phyloP scores from a whole-genome alignment of 2,329 filamentous ascomycete genomes.

The Scytalidium sp. region DNA sequence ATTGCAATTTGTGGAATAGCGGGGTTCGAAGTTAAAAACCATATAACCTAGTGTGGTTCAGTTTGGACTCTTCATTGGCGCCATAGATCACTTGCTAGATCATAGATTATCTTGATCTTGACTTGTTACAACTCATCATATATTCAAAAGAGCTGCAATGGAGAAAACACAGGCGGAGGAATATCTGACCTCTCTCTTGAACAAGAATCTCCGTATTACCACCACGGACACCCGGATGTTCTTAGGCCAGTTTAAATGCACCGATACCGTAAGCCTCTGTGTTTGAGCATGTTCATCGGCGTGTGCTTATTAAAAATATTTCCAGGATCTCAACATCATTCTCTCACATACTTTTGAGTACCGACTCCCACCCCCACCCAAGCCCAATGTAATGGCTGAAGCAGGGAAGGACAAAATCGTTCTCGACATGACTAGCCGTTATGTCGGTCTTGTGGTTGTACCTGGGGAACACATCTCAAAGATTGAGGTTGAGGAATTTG shows the following conservation, averaged over 20 bases:
- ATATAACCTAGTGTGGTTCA: no score
- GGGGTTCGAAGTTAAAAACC: no score
- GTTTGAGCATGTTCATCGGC: no score
- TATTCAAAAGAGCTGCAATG: slow-evolving; percentile 10
- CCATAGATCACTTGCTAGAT: no score
- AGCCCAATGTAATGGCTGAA: slow-evolving; percentile 37
- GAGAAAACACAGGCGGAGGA: slow-evolving; percentile 46
- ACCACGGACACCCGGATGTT: slow-evolving; percentile 86
- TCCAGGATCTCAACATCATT: slow-evolving; percentile 85
- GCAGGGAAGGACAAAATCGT: slow-evolving; percentile 41
- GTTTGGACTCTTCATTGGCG: no score
- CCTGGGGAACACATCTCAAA: slow-evolving; percentile 82
- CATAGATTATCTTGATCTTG: no score
- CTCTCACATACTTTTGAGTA: slow-evolving; percentile 87
- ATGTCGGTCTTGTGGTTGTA: slow-evolving; percentile 85
- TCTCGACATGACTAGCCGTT: slow-evolving; percentile 77
- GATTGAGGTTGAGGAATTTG: slow-evolving; percentile 82
- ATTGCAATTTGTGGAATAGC: no score
- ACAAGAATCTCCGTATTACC: slow-evolving; percentile 75
- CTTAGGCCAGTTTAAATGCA: slow-evolving; percentile 89
- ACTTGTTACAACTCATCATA: no score
- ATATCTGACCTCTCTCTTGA: slow-evolving; percentile 66
- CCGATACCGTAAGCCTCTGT: slow-evolving; percentile 71
- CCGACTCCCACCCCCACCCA: slow-evolving; percentile 60
- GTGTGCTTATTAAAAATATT: no score